Percentiles rank a stretch among this genome's conserved stretches.
Conservation (phyloP, 345 rosid species). For the Geranium brycei region DNA sequence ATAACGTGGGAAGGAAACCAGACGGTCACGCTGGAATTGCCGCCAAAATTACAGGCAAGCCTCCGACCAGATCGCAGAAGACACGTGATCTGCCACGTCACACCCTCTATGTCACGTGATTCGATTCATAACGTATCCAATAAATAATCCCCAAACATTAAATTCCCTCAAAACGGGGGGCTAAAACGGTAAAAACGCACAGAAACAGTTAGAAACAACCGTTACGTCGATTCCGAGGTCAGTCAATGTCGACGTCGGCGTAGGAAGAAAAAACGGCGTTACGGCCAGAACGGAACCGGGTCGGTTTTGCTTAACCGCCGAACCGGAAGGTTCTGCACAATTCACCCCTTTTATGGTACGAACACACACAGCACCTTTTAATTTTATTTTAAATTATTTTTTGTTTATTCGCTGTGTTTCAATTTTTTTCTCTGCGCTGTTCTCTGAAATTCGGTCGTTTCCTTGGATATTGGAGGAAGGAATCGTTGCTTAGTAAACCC, state of each 20-base stretch:
- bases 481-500: constrained; percentile 9
- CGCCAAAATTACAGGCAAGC: constrained; percentile 19
- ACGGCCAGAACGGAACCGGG: neutral
- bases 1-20: constrained; percentile 4
- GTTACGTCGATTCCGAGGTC: too few species aligned
- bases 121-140: too few species aligned
- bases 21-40: constrained; percentile 10
- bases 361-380: neutral
- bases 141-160: too few species aligned
- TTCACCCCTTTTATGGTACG: neutral
- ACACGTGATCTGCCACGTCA: constrained; percentile 7
- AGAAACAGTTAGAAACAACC: too few species aligned
- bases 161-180: too few species aligned
- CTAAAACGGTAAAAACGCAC: too few species aligned
- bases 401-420: neutral
- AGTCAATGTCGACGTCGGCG: too few species aligned
- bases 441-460: neutral
- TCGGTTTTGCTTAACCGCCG: constrained; percentile 3
- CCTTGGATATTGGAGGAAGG: constrained; percentile 36
- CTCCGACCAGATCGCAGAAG: constrained; percentile 6
- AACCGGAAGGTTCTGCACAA: neutral
- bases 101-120: too few species aligned
- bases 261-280: too few species aligned
- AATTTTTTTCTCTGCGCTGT: neutral
- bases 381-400: neutral